Evolutionary conservation across 805 yeast species (phyloP), one percentile per base, ranked within the genome.

Genomic region (Hanseniaspora valbyensis): DNA sequence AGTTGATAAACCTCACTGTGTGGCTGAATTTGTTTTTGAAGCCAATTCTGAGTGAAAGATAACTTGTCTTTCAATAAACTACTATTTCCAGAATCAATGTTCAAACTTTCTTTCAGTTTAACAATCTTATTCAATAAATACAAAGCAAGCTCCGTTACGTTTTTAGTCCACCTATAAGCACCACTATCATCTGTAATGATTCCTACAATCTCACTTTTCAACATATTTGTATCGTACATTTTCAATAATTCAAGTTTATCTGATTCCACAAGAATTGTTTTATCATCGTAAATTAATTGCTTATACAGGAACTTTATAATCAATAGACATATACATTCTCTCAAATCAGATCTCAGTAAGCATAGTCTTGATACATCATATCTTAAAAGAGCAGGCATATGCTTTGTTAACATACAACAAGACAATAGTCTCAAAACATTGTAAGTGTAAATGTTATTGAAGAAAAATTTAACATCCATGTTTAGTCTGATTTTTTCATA

Each of bases 111-210:
- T 50, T 63, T 66, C 26, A 57, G 57, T 37, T 54, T 66, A 39
- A 58, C 59, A 44, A 62, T 60, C 19, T 62, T 58, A 50, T 62
- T 64, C 49, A 65, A 58, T 6, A 62, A 54, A 40, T 62, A 94
- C 53, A 86, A 71, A 4, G 90, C 76, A 54, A 87, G 76, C 14
- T 83, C 71, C 55, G 78, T 74, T 24, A 85, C 76, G 63, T 86
- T 86, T 60, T 85, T 76, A 0, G 95, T 86, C 95, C 95, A 86
- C 67, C 88, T 85, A 53, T 85, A 78, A 62, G 83, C 84, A 1
- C 95, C 95, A 58, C 81, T 83, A 53, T 83, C 86, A 65, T 86
- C 95, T 30, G 87, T 77, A 16, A 86, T 86, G 42, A 86, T 82
- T 29, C 89, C 82, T 49, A 83, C 67, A 38, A 87, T 76, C 58